Percentiles rank a stretch among this genome's conserved stretches.
Conservation (phyloP, 2,329 filamentous ascomycete genomes). For the Monosporascus sp. region DNA sequence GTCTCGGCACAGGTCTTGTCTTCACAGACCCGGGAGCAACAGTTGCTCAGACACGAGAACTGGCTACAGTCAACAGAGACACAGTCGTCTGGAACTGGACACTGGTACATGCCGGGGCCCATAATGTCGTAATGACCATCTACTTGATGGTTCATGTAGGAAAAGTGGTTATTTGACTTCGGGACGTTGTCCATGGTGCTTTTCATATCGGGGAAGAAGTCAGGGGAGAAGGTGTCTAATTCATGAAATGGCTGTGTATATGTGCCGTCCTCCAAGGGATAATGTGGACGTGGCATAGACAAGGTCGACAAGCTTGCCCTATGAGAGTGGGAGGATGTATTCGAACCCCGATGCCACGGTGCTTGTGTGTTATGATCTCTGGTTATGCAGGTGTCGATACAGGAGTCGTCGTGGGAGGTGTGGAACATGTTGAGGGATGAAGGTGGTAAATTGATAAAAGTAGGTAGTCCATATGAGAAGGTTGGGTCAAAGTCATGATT, state of each 20-base stretch:
- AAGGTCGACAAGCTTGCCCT: slow-evolving; percentile 7
- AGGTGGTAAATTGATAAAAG: slow-evolving; percentile 8
- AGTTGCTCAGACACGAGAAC: slow-evolving; percentile 17
- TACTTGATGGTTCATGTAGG: slow-evolving; percentile 7
- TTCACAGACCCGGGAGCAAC: slow-evolving; percentile 21
- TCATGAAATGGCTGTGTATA: slow-evolving; percentile 4
- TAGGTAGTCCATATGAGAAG: slow-evolving; percentile 9
- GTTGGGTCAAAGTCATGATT: slow-evolving; percentile 8
- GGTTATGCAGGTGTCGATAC: slow-evolving; percentile 12
- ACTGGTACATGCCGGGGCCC: slow-evolving; percentile 10
- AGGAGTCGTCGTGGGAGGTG: slow-evolving; percentile 15
- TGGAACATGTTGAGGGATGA: slow-evolving; percentile 11
- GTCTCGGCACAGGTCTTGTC: slow-evolving; percentile 22
- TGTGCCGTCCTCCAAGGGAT: slow-evolving; percentile 1
- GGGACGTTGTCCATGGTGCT: slow-evolving; percentile 5
- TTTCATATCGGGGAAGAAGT: slow-evolving; percentile 7
- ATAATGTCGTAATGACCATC: slow-evolving; percentile 12
- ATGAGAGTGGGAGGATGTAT: slow-evolving; percentile 3
- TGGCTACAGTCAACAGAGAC: slow-evolving; percentile 18
- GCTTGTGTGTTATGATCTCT: slow-evolving; percentile 3
- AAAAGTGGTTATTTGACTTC: slow-evolving; percentile 3
- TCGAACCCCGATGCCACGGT: slow-evolving; percentile 6
- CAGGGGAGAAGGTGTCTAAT: slow-evolving; percentile 2
- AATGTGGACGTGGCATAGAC: slow-evolving; percentile 6
- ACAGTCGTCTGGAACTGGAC: slow-evolving; percentile 13